Conservation (phyloP, 2,329 filamentous ascomycete genomes). For the Fusarium pseudonygamai region DNA sequence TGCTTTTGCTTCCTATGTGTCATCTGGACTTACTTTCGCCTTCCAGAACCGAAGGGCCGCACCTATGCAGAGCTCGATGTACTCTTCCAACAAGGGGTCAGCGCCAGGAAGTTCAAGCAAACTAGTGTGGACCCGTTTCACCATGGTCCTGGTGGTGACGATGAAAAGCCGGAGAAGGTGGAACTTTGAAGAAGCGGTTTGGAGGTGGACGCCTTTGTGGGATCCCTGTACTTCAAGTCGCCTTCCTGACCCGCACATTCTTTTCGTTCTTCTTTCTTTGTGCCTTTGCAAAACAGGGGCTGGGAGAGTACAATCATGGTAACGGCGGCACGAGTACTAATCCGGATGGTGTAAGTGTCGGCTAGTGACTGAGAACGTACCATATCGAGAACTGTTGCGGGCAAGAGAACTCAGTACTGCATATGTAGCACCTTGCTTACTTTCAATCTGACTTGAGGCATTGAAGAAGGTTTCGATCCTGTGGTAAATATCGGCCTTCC, state of each 20-base stretch:
- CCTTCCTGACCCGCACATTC: neutral
- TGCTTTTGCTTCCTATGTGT: conserved; percentile 18
- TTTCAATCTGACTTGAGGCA: neutral
- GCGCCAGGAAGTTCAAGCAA: conserved; percentile 27
- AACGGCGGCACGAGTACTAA: neutral
- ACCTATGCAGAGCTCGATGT: conserved; percentile 41
- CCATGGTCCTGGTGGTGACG: neutral
- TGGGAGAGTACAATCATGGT: neutral
- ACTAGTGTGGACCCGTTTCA: neutral
- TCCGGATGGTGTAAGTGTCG: neutral
- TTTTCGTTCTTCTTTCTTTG: neutral
- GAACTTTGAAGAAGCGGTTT: neutral
- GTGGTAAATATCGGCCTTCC: too few relatives aligned
- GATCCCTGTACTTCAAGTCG: neutral
- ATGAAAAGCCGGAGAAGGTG: neutral
- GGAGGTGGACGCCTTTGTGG: neutral
- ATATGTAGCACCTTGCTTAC: neutral
- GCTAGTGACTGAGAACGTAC: neutral
- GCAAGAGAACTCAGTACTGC: neutral
- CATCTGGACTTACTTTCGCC: conserved; percentile 38
- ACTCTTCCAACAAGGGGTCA: conserved; percentile 18
- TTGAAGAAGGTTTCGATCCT: too few relatives aligned
- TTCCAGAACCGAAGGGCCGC: conserved; percentile 41
- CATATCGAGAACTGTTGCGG: neutral
- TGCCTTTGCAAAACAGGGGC: neutral